Evolutionary conservation across 2,329 filamentous ascomycete species (phyloP), one percentile per base, ranked within the genome.

Genomic region (Paracoccidioides lutzii): DNA sequence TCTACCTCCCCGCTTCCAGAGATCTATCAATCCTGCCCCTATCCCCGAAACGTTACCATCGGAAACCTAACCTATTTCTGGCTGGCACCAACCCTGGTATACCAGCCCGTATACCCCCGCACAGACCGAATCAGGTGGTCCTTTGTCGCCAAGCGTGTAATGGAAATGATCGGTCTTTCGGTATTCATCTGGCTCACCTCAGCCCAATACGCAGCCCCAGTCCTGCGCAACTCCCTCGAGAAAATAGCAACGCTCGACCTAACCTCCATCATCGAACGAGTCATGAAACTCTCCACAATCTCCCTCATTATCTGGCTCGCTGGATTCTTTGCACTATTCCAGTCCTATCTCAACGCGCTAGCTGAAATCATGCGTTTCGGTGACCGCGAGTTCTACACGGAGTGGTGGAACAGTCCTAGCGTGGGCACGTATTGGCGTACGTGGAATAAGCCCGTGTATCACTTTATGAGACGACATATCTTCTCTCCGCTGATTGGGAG

Each of bases 401-500:
- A 95, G 66, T 98, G 93, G 93, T 98, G 93, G 93, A 98, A 98
- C 67, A 88, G 84, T 60, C 83, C 84, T 55, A 90, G 84, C 61
- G 77, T 97, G 5, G 88, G 90, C 38, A 80, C 80, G 4, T 98
- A 98, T 75, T 96, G 91, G 91, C 83, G 90, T 28, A 87, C 85
- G 0, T 98, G 93, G 93, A 98, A 98, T 74, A 94, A 94, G 69
- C 93, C 93, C 0, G 91, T 98, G 5, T 95, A 95, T 66, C 85
- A 90, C 57, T 98, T 95, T 71, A 97, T 98, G 84, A 90, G 88
- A 65, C 79, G 93, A 41, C 93, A 98, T 69, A 83, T 98, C 53
- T 97, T 93, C 73, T 85, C 85, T 42, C 93, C 93, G 1, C 78
- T 98, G 60, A 78, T 95, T 37, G 88, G 88, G 0, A 80, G 93